phyloP scores from a whole-genome alignment of 257 asterid genomes.

The Ballota nigra region DNA sequence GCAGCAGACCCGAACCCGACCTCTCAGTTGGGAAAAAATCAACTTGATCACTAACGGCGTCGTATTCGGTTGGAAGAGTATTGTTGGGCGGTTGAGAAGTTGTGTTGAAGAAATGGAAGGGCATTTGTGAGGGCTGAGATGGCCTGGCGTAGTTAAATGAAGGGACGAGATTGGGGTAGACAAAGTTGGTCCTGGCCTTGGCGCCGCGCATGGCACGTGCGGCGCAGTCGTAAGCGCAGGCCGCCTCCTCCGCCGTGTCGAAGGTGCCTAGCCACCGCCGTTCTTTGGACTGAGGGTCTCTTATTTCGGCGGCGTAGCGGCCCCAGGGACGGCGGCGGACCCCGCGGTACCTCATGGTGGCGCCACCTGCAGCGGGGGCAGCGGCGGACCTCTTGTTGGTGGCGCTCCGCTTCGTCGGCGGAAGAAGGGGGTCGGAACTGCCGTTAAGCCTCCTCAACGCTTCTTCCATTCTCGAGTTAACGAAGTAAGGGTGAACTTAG shows the following conservation, averaged over 20 bases:
- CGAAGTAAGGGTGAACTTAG: too few species aligned
- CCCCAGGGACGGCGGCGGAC: constrained; percentile 99
- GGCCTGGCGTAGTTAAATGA: constrained; percentile 33
- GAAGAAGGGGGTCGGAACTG: constrained; percentile 24
- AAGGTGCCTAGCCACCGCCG: constrained; percentile 93
- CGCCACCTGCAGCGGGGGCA: constrained; percentile 44
- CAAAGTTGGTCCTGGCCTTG: constrained; percentile 80
- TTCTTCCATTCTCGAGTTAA: constrained; percentile 54
- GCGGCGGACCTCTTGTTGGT: constrained; percentile 42
- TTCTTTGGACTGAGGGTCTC: constrained; percentile 87
- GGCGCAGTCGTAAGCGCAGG: constrained; percentile 89
- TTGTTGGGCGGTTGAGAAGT: constrained; percentile 17
- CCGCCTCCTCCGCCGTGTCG: constrained; percentile 96
- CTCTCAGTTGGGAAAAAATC: constrained; percentile 55
- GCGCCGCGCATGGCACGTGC: constrained; percentile 93
- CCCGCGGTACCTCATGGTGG: constrained; percentile 67
- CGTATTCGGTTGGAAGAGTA: neutral
- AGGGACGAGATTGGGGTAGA: constrained; percentile 55
- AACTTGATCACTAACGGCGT: constrained; percentile 26
- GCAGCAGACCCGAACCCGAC: constrained; percentile 35
- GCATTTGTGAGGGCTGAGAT: constrained; percentile 29
- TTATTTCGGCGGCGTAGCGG: constrained; percentile 87
- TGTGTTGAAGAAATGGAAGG: neutral
- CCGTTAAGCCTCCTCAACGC: constrained; percentile 66
- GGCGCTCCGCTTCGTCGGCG: constrained; percentile 58